These are phyloP conservation scores for Gaertneriomyces sp. DNA, from an alignment of 192 early-diverging fungal species.

Conservation along the genomic window DNA sequence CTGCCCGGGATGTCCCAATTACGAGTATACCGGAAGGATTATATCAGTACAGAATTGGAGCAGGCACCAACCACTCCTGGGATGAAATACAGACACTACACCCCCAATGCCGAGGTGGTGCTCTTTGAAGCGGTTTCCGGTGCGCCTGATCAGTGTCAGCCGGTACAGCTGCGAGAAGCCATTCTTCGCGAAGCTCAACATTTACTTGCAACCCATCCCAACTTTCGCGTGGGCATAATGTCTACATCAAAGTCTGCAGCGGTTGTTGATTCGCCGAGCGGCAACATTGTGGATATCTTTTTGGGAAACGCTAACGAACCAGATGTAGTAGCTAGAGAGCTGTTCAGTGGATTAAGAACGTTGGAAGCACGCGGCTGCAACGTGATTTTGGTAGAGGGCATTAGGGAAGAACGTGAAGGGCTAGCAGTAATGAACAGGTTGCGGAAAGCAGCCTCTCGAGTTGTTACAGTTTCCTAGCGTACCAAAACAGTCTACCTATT, in stretches of 20 bases:
- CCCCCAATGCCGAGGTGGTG: constrained; percentile 82
- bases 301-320: constrained; percentile 42
- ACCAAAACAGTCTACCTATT: too few relatives aligned
- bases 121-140: constrained; percentile 51
- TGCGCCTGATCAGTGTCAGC: too few relatives aligned
- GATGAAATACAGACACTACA: constrained; percentile 99
- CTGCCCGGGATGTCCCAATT: constrained; percentile 63
- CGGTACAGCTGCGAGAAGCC: constrained; percentile 9
- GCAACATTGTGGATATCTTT: constrained; percentile 44
- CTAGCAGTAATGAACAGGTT: constrained; percentile 96
- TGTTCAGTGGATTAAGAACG: constrained; percentile 76
- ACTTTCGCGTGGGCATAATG: background rate
- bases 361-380: constrained; percentile 68
- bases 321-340: constrained; percentile 67
- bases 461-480: background rate
- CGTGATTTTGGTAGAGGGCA: constrained; percentile 87
- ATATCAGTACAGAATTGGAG: constrained; percentile 67
- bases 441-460: constrained; percentile 72
- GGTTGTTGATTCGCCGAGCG: background rate
- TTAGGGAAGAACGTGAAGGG: constrained; percentile 79
- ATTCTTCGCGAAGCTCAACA: constrained; percentile 9
- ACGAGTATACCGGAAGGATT: constrained; percentile 77
- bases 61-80: constrained; percentile 88
- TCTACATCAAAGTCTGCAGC: background rate
- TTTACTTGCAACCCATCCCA: background rate